phyloP scores from a whole-genome alignment of 768 basidiomycete genomes.

The Phanerochaete sordida region DNA sequence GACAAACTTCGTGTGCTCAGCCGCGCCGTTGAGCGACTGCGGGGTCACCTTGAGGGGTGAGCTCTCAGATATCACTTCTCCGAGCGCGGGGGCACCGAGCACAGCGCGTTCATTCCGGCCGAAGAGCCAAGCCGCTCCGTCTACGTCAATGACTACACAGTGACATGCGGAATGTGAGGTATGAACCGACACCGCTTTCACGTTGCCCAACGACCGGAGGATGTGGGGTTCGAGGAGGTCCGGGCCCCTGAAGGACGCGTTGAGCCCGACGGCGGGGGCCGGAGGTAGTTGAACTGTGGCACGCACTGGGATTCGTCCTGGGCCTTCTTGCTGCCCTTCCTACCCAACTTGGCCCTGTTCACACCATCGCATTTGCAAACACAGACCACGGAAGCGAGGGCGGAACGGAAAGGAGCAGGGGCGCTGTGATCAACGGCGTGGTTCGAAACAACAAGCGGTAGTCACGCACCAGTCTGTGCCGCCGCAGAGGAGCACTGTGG shows the following conservation, averaged over 20 bases:
- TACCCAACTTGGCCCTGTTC: slow-evolving; percentile 69
- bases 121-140: slow-evolving; percentile 86
- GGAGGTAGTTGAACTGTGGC: slow-evolving; percentile 10
- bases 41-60: slow-evolving; percentile 62
- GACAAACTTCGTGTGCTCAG: slow-evolving; percentile 53
- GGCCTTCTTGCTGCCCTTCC: slow-evolving; percentile 56
- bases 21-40: slow-evolving; percentile 58
- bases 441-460: slow-evolving; percentile 6
- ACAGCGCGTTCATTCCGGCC: slow-evolving; percentile 75
- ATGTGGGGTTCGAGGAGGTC: slow-evolving; percentile 89
- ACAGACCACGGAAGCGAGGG: neutral
- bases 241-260: slow-evolving; percentile 43
- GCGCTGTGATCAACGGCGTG: neutral
- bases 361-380: neutral
- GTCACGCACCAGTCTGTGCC: slow-evolving; percentile 80
- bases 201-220: slow-evolving; percentile 81
- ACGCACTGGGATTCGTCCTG: slow-evolving; percentile 36
- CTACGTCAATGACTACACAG: slow-evolving; percentile 66
- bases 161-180: slow-evolving; percentile 76
- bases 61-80: slow-evolving; percentile 62
- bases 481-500: slow-evolving; percentile 75
- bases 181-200: slow-evolving; percentile 69
- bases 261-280: neutral
- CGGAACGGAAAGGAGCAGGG: neutral
- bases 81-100: slow-evolving; percentile 61